These are phyloP conservation scores for Metarhizium brunneum DNA, from an alignment of 2,329 filamentous ascomycete genomes.

Conservation along the genomic window DNA sequence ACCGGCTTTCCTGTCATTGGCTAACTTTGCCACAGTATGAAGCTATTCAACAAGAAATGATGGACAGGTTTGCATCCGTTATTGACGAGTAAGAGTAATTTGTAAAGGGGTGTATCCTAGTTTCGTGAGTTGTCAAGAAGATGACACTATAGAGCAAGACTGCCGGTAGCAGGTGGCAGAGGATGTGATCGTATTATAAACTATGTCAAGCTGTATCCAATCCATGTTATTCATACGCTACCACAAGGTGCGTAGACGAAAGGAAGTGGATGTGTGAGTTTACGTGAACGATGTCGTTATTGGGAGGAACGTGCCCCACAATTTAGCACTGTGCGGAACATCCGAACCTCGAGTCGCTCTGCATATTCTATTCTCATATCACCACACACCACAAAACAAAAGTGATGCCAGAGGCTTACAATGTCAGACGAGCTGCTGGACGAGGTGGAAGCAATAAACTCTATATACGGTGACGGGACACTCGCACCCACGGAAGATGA, in stretches of 20 bases:
- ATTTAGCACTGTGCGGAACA: neutral
- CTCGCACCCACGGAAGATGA: slow-evolving; percentile 34
- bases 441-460: slow-evolving; percentile 74
- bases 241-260: neutral
- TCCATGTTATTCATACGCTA: neutral
- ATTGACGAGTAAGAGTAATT: slow-evolving; percentile 67
- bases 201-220: neutral
- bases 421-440: slow-evolving; percentile 57
- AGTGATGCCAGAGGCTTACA: neutral
- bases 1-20: slow-evolving; percentile 2
- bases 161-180: slow-evolving; percentile 4
- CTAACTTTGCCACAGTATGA: slow-evolving; percentile 64
- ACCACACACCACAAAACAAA: neutral
- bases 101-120: neutral
- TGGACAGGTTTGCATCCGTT: slow-evolving; percentile 94
- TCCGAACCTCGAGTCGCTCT: neutral
- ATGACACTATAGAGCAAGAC: slow-evolving; percentile 18
- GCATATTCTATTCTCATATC: neutral
- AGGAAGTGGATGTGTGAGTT: neutral
- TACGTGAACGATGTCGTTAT: neutral
- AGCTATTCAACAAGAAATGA: slow-evolving; percentile 81
- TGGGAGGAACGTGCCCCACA: neutral
- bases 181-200: slow-evolving; percentile 4
- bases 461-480: slow-evolving; percentile 67
- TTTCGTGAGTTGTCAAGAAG: slow-evolving; percentile 8